These are phyloP conservation scores for Ulmus americana DNA, from an alignment of 331 rosid genomes.

Conservation along the genomic window DNA sequence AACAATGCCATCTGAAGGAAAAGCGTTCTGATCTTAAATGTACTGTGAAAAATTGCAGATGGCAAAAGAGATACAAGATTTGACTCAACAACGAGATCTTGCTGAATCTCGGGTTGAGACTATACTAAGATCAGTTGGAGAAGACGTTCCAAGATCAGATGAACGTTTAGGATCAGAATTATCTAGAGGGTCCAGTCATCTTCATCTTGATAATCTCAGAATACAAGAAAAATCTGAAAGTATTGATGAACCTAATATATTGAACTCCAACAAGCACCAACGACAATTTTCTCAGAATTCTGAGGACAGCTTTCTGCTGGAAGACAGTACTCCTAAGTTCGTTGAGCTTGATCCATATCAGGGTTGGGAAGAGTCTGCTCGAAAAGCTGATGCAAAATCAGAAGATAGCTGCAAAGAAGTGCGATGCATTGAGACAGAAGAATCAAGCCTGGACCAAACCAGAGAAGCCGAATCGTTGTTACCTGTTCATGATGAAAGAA, in stretches of 20 bases:
- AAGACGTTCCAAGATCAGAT: constrained; percentile 27
- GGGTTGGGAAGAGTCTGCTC: constrained; percentile 54
- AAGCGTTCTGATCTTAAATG: no score
- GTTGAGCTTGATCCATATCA: constrained; percentile 42
- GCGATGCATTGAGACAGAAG: constrained; percentile 40
- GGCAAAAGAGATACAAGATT: constrained; percentile 62
- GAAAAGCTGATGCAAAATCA: constrained; percentile 23
- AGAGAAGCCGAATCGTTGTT: constrained; percentile 9
- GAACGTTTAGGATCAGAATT: constrained; percentile 27
- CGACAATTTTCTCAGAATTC: constrained; percentile 29
- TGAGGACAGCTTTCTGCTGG: constrained; percentile 50
- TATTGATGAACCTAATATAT: constrained; percentile 16
- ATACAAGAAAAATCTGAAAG: constrained; percentile 17
- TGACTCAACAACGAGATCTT: constrained; percentile 61
- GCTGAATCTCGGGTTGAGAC: constrained; percentile 57
- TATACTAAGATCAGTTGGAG: constrained; percentile 42
- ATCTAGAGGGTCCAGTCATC: constrained; percentile 22
- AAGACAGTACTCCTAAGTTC: constrained; percentile 37
- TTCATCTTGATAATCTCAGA: constrained; percentile 7
- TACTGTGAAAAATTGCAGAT: constrained; percentile 44
- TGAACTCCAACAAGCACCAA: constrained; percentile 27
- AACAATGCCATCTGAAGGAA: no score
- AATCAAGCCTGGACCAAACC: constrained; percentile 21
- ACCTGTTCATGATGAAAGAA: constrained; percentile 33
- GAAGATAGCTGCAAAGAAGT: constrained; percentile 52